Evolutionary conservation across 495 filamentous ascomycete species (phyloP), one percentile per base, ranked within the genome.

Genomic region (Hyaloscypha variabilis): DNA sequence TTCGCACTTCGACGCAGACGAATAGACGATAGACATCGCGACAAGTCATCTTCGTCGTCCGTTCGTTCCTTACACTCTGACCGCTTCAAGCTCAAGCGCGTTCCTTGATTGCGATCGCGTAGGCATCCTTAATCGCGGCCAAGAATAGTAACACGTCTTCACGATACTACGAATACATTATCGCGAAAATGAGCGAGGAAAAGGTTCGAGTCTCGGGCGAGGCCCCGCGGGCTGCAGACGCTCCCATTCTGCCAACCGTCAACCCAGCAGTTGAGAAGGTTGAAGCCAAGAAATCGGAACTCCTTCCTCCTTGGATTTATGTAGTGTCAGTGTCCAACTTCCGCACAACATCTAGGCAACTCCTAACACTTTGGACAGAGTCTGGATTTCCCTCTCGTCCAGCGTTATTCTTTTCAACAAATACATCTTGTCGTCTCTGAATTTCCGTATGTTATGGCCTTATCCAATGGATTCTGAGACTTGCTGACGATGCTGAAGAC

Each of bases 381-480:
- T 86, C 73, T 99, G 95, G 95, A 98, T 99, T 69, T 76, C 86
- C 62, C 79, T 97, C 71, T 97, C 93, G 75, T 97, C 94, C 34
- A 90, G 87, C 67, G 92, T 97, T 67, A 99, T 99, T 71, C 80
- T 98, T 51, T 99, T 97, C 89, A 98, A 99, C 89, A 99, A 99
- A 86, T 94, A 91, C 86, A 93, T 99, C 69, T 85, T 98, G 60
- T 87, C 91, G 72, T 91, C 86, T 29, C 84, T 87, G 69, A 81
- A 89, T 58, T 99, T 97, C 83, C 81, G 71, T 73, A 66, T 55
- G 71, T 46, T 61, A 21, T 49, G 34, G n/a, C 26, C 19, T 17
- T 6, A 52, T n/a, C 24, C 17, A 13, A 8, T 52, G 19, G 17
- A 26, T 46, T 50, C 58, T 63, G 50, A 58, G 58, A 61, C 31